Base-by-base conservation (phyloP, 352 stramenopile species). In the Blastocystis sp. region DNA sequence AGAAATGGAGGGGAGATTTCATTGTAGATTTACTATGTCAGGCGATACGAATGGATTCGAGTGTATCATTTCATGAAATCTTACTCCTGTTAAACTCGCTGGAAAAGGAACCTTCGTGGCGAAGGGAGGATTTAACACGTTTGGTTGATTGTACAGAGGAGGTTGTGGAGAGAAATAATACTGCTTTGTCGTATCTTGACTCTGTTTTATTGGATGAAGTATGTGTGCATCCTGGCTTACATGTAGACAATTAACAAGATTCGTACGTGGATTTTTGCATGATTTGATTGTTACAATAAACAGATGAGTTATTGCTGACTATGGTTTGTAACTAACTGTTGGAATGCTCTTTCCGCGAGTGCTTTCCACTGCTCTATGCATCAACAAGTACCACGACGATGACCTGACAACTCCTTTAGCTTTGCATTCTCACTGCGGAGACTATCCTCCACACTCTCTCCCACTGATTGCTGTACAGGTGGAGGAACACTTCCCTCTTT, bases 321-420 rank as follows among this genome's bases (percentile, higher is more conserved):
- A 8, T 64, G 70, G 24, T 41, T 54, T 26, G 70, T 62, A 3
- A 43, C 24, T 41, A 81, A 54, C 13, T 63, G 70, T 26, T 62
- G 45, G 43, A 62, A 81, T 11, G 55, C 18, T 30, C 70, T 41
- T 20, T 81, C 70, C 50, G 70, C 70, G 26, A 81, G 39, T n/a
- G 20, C n/a, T 24, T 81, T n/a, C 70, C 70, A 81, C 55, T 81
- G 53, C 18, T 50, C 70, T 81, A 64, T 26, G 41, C 16, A 18
- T 81, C 39, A 81, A 3, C 18, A n/a, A 30, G 18, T 65, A 24
- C 39, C 18, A 6, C 11, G 0, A 39, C 7, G 39, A 13, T 13
- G 3, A 79, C 68, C 68, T 56, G 26, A 18, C 53, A 79, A 37
- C n/a, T 54, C 68, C 53, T 79, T 79, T 24, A 59, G 11, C 18